Base-by-base conservation (phyloP, 345 rosid species). In the Sonneratia alba region DNA sequence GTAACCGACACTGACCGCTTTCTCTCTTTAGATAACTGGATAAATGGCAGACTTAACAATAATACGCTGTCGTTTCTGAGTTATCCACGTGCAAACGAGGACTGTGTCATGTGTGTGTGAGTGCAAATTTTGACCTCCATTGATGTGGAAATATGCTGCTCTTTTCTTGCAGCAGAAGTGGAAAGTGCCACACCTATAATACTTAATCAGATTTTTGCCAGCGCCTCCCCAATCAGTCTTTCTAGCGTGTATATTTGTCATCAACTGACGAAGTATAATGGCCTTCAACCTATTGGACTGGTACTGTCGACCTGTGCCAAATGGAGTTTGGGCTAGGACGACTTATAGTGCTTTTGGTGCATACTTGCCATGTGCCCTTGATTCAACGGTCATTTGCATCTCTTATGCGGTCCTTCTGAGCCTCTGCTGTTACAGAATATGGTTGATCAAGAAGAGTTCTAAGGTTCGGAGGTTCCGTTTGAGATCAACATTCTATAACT, bases 301-400 rank as follows among this genome's bases (percentile, higher is more conserved):
- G 98, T 91, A 86, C 48, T 94, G 98, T 74, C 82, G 73, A 51
- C 98, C 98, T n/a, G 79, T 77, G 80, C 70, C 81, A 22, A 77
- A 85, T 62, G 93, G 92, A 49, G 69, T 83, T 74, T 90, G 98
- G 96, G 81, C 80, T 22, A 84, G 77, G 71, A 69, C 74, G 43
- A 91, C 69, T 34, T 82, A 85, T 73, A 84, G 90, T 70, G 89
- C 91, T 38, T 90, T 94, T 73, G 97, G 97, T 6, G 81, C 81
- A 21, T 89, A 83, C 77, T 87, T 96, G 43, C 91, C 97, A 7
- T 95, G 97, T 68, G 93, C 85, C 1, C 81, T 88, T 16, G 91
- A 89, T 75, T 77, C 89, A 21, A 16, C 87, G 40, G 97, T 91
- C 75, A 76, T 91, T 16, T 80, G 78, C 72, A 27, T 87, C 78